Evolutionary conservation across 2,329 filamentous ascomycete genomes (phyloP).

Genomic region (Fusarium duplospermum): DNA sequence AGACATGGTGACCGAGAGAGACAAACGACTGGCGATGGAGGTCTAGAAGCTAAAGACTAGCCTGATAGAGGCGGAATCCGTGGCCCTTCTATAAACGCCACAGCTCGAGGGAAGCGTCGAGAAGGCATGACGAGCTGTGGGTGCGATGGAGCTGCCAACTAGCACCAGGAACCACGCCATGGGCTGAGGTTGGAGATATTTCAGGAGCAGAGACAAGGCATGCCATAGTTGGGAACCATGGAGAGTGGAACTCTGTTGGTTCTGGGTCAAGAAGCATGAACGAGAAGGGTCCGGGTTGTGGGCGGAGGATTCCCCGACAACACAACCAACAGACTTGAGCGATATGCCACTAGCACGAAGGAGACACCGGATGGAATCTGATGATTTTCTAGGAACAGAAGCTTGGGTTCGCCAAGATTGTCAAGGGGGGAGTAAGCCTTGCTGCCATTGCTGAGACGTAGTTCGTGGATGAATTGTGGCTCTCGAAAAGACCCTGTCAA

Average conservation of each 20-base stretch:
- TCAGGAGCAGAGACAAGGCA: background rate
- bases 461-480: background rate
- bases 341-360: background rate
- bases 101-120: background rate
- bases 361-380: background rate
- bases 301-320: background rate
- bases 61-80: background rate
- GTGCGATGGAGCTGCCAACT: background rate
- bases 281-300: background rate
- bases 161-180: background rate
- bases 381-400: background rate
- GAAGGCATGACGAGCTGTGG: background rate
- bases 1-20: slow-evolving; percentile 16
- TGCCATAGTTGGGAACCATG: background rate
- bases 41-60: slow-evolving; percentile 5
- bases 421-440: background rate
- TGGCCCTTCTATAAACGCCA: slow-evolving; percentile 3
- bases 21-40: background rate
- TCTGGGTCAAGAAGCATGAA: background rate
- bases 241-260: slow-evolving; percentile 1
- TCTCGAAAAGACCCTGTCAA: background rate
- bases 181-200: background rate
- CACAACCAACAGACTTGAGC: background rate
- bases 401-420: background rate
- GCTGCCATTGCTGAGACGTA: background rate